phyloP scores from a whole-genome alignment of 306 rosid genomes.

The Casuarina glauca region DNA sequence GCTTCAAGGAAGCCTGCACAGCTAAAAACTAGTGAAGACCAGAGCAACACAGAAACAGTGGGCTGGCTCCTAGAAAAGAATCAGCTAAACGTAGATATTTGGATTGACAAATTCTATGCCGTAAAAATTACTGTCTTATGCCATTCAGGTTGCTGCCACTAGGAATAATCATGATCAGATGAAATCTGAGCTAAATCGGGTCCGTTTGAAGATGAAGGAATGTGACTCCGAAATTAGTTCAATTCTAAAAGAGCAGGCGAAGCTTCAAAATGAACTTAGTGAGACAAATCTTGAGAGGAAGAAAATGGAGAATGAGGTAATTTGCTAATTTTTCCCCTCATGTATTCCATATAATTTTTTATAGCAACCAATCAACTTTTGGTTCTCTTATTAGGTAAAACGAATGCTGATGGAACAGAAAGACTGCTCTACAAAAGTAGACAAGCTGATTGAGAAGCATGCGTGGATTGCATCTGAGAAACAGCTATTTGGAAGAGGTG shows the following conservation, averaged over 20 bases:
- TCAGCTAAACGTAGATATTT: not conserved
- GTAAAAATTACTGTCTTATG: conserved; percentile 29
- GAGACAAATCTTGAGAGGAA: conserved; percentile 86
- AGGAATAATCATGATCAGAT: conserved; percentile 62
- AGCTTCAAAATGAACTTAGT: conserved; percentile 67
- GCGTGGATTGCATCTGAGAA: conserved; percentile 94
- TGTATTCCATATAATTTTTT: conserved; percentile 12
- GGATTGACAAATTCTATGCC: conserved; percentile 18
- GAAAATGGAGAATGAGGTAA: conserved; percentile 95
- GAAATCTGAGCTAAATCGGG: conserved; percentile 56
- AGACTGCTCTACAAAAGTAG: conserved; percentile 83
- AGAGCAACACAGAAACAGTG: too few relatives aligned
- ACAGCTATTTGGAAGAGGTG: conserved; percentile 79
- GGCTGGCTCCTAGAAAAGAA: too few relatives aligned
- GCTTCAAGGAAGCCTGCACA: too few relatives aligned
- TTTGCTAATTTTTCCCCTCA: conserved; percentile 11
- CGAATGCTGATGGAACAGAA: conserved; percentile 82
- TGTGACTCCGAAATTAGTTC: conserved; percentile 72
- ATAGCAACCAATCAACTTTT: conserved; percentile 26
- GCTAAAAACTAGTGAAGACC: too few relatives aligned
- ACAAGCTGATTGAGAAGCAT: conserved; percentile 82
- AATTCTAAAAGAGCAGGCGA: conserved; percentile 68
- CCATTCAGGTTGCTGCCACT: conserved; percentile 65
- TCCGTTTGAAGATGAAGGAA: conserved; percentile 79
- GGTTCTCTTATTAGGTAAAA: conserved; percentile 59